These are phyloP conservation scores for Boletus fagicola DNA, from an alignment of 768 basidiomycete genomes.

Conservation along the genomic window DNA sequence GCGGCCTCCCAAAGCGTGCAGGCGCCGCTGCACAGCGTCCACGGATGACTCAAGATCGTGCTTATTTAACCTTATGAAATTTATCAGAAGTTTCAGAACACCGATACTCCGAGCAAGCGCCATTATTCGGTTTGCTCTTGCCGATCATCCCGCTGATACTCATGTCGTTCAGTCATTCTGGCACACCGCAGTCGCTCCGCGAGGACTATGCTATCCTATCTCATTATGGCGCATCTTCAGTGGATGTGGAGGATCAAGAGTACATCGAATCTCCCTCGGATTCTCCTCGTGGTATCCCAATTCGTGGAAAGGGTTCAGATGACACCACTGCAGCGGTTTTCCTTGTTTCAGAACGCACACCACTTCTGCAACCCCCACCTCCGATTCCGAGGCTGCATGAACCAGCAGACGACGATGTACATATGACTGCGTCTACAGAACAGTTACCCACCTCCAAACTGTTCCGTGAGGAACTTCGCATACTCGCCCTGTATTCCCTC, in stretches of 20 bases:
- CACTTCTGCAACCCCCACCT: slow-evolving; percentile 46
- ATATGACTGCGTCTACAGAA: slow-evolving; percentile 12
- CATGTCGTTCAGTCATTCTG: slow-evolving; percentile 22
- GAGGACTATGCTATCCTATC: slow-evolving; percentile 67
- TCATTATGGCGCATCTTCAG: slow-evolving; percentile 40
- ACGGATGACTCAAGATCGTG: not conserved
- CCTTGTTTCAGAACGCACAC: slow-evolving; percentile 50
- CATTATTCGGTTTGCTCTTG: no score
- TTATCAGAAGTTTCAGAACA: not conserved
- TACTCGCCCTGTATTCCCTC: slow-evolving; percentile 61
- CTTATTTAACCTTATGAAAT: not conserved
- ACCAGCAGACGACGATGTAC: slow-evolving; percentile 32
- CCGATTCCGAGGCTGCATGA: slow-evolving; percentile 60
- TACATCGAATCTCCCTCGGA: slow-evolving; percentile 6
- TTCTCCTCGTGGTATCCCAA: slow-evolving; percentile 20
- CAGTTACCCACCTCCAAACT: slow-evolving; percentile 28
- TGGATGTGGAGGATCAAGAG: slow-evolving; percentile 5
- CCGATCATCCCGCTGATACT: not conserved
- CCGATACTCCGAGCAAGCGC: not conserved
- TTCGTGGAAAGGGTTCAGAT: slow-evolving; percentile 8
- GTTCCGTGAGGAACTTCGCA: slow-evolving; percentile 58
- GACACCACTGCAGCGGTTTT: not conserved
- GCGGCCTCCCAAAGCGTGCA: no score
- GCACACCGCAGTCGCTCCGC: slow-evolving; percentile 44
- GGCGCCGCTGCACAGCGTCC: not conserved